A percentile compares a stretch with the other conserved stretches of the same genome.
Evolutionary conservation across 768 basidiomycete species (phyloP).

Genomic region (Sarcodon aspratus): DNA sequence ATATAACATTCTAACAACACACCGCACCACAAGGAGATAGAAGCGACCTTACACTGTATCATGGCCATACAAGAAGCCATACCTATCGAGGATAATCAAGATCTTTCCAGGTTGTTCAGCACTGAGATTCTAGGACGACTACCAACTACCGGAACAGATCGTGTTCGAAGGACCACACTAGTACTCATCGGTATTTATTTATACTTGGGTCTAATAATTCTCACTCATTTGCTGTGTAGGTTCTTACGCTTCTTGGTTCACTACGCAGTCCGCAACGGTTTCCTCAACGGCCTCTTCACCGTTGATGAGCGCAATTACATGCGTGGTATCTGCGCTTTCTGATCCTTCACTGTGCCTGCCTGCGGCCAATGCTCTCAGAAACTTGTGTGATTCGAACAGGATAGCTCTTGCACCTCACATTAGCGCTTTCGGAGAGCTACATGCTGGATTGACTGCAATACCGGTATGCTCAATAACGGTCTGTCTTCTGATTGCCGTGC

Average conservation of each 20-base stretch:
- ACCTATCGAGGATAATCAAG: slow-evolving; percentile 39
- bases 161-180: slow-evolving; percentile 65
- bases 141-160: slow-evolving; percentile 49
- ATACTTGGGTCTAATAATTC: neutral
- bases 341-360: slow-evolving; percentile 54
- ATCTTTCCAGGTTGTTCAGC: slow-evolving; percentile 60
- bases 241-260: slow-evolving; percentile 73
- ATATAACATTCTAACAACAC: slow-evolving; percentile 1
- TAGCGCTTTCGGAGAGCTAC: slow-evolving; percentile 71
- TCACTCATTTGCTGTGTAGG: slow-evolving; percentile 26
- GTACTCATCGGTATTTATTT: slow-evolving; percentile 51
- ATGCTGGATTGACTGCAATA: slow-evolving; percentile 63
- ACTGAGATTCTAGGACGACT: slow-evolving; percentile 57
- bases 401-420: slow-evolving; percentile 77
- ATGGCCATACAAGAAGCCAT: slow-evolving; percentile 84
- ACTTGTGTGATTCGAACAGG: slow-evolving; percentile 85
- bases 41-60: slow-evolving; percentile 79
- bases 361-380: slow-evolving; percentile 75
- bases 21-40: slow-evolving; percentile 48
- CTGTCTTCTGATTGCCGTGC: neutral
- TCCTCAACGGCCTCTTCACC: slow-evolving; percentile 23
- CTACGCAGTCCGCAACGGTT: slow-evolving; percentile 29
- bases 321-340: slow-evolving; percentile 59
- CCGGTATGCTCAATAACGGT: slow-evolving; percentile 37
- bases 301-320: slow-evolving; percentile 54